Evolutionary conservation across 1,139 yeast species (phyloP).

Genomic region (Kodamaea alishanica): DNA sequence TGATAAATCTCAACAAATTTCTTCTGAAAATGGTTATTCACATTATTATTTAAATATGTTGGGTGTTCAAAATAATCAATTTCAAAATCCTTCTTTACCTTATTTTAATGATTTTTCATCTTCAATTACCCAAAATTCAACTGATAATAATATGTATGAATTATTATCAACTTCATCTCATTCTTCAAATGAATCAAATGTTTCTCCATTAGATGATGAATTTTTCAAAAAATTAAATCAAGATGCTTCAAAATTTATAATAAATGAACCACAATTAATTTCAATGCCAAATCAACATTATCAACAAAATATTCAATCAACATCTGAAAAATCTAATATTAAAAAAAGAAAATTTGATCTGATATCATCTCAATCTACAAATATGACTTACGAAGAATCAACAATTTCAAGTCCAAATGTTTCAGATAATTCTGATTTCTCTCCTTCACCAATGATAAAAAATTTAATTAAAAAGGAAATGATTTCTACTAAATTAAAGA

Average conservation of each 20-base stretch:
- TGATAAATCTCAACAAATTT: not conserved
- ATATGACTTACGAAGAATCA: constrained; percentile 4
- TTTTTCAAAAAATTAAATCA: constrained; percentile 15
- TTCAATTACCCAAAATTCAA: constrained; percentile 1
- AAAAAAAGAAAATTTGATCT: constrained; percentile 13
- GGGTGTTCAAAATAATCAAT: constrained; percentile 8
- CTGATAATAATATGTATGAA: constrained; percentile 5
- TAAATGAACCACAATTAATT: not conserved
- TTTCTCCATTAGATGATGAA: constrained; percentile 19
- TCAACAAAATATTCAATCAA: not conserved
- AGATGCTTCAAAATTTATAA: constrained; percentile 2
- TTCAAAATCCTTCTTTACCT: constrained; percentile 7
- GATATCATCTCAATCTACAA: constrained; percentile 6
- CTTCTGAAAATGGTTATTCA: constrained; percentile 4
- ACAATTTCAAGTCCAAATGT: not conserved
- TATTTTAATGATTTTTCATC: constrained; percentile 15
- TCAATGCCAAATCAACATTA: not conserved
- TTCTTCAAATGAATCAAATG: constrained; percentile 13
- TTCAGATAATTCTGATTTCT: constrained; percentile 3
- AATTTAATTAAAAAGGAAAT: constrained; percentile 6
- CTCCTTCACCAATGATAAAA: not conserved
- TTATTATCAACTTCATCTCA: constrained; percentile 11
- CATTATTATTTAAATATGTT: constrained; percentile 11
- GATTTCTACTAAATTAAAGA: constrained; percentile 3
- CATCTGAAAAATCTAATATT: not conserved